phyloP scores from a whole-genome alignment of 805 yeast genomes.

The Lachancea lanzarotensis region DNA sequence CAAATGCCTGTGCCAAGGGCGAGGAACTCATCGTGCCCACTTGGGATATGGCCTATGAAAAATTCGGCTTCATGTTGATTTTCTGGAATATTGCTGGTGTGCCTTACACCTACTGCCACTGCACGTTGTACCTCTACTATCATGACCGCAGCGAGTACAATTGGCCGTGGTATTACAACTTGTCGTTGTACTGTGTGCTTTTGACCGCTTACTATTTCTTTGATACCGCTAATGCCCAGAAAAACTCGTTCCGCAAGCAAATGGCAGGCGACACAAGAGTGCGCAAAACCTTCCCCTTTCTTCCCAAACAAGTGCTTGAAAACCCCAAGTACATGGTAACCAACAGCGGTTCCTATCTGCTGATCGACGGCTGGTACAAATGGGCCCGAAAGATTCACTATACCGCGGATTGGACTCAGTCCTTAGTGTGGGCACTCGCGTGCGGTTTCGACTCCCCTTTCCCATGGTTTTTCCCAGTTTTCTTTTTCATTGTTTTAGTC shows the following conservation, averaged over 20 bases:
- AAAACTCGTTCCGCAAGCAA: conserved; percentile 80
- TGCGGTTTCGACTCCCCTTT: conserved; percentile 85
- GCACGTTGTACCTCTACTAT: conserved; percentile 74
- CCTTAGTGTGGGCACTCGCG: conserved; percentile 84
- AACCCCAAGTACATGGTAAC: conserved; percentile 84
- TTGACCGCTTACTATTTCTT: conserved; percentile 80
- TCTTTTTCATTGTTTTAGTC: conserved; percentile 77
- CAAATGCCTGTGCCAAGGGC: conserved; percentile 96
- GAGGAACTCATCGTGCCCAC: conserved; percentile 96
- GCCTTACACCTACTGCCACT: conserved; percentile 95
- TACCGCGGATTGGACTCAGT: conserved; percentile 88
- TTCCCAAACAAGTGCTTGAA: conserved; percentile 75
- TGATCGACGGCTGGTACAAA: conserved; percentile 91
- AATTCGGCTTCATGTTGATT: conserved; percentile 97
- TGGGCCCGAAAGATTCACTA: conserved; percentile 93
- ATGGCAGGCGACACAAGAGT: conserved; percentile 71
- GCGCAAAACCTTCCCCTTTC: conserved; percentile 88
- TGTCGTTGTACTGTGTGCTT: conserved; percentile 48
- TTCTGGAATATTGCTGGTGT: conserved; percentile 99
- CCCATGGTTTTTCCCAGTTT: conserved; percentile 94
- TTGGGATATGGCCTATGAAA: conserved; percentile 99
- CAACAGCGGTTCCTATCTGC: conserved; percentile 72
- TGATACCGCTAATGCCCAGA: conserved; percentile 92
- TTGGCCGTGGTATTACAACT: conserved; percentile 60
- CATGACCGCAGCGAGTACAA: conserved; percentile 80